Percentiles rank a stretch among this genome's conserved stretches.
Conservation (phyloP, 208 protist species). For the Porcisia hertigi region DNA sequence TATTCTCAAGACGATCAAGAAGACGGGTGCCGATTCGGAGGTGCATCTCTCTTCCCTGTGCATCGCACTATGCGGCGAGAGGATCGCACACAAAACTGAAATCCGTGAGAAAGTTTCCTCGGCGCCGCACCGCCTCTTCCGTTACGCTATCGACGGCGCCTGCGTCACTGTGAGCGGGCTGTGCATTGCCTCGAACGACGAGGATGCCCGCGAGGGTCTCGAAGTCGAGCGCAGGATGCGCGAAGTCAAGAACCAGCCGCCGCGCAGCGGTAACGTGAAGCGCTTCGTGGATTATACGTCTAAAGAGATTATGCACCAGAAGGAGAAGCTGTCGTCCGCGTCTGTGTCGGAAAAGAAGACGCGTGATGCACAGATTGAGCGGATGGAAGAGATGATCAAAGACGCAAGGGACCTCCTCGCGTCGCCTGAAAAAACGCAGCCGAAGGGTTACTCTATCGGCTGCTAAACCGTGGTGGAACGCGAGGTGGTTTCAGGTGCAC, state of each 20-base stretch:
- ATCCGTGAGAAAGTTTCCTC: slow-evolving; percentile 67
- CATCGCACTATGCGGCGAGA: slow-evolving; percentile 56
- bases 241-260: slow-evolving; percentile 75
- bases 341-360: slow-evolving; percentile 50
- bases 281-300: slow-evolving; percentile 71
- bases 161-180: slow-evolving; percentile 61
- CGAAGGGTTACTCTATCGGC: slow-evolving; percentile 64
- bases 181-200: slow-evolving; percentile 39
- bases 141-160: slow-evolving; percentile 72
- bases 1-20: slow-evolving; percentile 74
- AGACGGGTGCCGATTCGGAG: slow-evolving; percentile 45
- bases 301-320: slow-evolving; percentile 68
- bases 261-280: slow-evolving; percentile 76
- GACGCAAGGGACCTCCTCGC: slow-evolving; percentile 61
- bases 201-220: slow-evolving; percentile 37
- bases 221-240: slow-evolving; percentile 76
- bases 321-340: slow-evolving; percentile 56
- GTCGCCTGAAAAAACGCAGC: slow-evolving; percentile 53
- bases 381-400: slow-evolving; percentile 73
- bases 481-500: background rate
- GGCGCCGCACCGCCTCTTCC: slow-evolving; percentile 62
- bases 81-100: slow-evolving; percentile 42
- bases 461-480: background rate
- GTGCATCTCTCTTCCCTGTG: slow-evolving; percentile 80
- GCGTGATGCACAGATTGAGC: slow-evolving; percentile 46